Percentiles rank a stretch among this genome's conserved stretches.
Evolutionary conservation across 2,329 filamentous ascomycete genomes (phyloP).

Genomic region (Knoxdaviesia capensis): DNA sequence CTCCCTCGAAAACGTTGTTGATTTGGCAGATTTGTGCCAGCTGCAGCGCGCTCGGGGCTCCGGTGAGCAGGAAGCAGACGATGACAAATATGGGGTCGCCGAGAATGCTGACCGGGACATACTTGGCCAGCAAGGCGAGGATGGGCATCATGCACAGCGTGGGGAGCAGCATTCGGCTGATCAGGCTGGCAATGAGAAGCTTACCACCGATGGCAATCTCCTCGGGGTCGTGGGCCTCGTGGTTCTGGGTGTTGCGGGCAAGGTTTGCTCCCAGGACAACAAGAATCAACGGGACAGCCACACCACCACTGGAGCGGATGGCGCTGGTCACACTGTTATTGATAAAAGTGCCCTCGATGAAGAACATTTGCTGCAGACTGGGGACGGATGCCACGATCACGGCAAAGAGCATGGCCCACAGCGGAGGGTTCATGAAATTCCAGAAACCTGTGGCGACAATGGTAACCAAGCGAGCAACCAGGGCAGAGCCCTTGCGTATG

Average conservation of each 20-base stretch:
- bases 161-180: slow-evolving; percentile 83
- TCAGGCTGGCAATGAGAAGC: slow-evolving; percentile 65
- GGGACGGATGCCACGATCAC: slow-evolving; percentile 82
- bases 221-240: slow-evolving; percentile 44
- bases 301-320: slow-evolving; percentile 64
- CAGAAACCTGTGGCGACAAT: slow-evolving; percentile 47
- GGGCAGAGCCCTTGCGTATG: background rate
- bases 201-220: slow-evolving; percentile 50
- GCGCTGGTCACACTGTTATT: slow-evolving; percentile 85
- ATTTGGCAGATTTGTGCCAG: slow-evolving; percentile 97
- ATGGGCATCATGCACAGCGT: slow-evolving; percentile 84
- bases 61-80: slow-evolving; percentile 89
- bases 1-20: slow-evolving; percentile 86
- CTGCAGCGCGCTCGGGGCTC: slow-evolving; percentile 82
- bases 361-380: slow-evolving; percentile 64
- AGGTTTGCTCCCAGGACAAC: slow-evolving; percentile 91
- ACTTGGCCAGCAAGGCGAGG: slow-evolving; percentile 73
- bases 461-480: slow-evolving; percentile 1
- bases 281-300: slow-evolving; percentile 85
- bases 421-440: slow-evolving; percentile 95
- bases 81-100: slow-evolving; percentile 97
- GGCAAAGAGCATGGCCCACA: slow-evolving; percentile 93
- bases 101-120: slow-evolving; percentile 76
- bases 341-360: slow-evolving; percentile 71
- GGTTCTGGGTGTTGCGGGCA: slow-evolving; percentile 70